Percentiles rank a stretch among this genome's conserved stretches.
phyloP scores from a whole-genome alignment of 129 eudicot species.

The Oenanthe sinensis region DNA sequence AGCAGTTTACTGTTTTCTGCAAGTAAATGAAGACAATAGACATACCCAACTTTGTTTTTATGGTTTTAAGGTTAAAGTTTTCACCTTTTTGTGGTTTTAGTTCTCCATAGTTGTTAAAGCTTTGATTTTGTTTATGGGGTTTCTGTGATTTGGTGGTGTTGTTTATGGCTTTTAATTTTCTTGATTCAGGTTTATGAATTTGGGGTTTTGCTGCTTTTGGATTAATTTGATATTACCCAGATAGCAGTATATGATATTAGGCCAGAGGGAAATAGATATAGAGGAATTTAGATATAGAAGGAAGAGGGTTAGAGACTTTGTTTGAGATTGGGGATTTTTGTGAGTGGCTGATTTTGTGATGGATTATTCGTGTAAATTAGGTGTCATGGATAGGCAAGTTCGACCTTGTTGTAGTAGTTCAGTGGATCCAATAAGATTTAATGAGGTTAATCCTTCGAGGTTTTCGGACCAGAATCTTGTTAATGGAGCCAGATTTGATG shows the following conservation, averaged over 20 bases:
- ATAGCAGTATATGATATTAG: neutral
- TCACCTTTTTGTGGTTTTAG: neutral
- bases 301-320: neutral
- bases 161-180: neutral
- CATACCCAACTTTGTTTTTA: neutral
- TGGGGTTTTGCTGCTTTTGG: neutral
- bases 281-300: neutral
- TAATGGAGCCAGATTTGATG: conserved; percentile 20
- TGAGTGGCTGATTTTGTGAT: conserved; percentile 3
- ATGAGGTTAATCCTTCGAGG: conserved; percentile 19
- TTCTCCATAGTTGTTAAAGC: neutral
- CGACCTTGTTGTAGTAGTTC: conserved; percentile 26
- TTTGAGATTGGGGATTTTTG: neutral
- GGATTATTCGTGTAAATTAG: conserved; percentile 23
- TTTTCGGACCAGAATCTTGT: conserved; percentile 35
- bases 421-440: conserved; percentile 26
- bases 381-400: conserved; percentile 47
- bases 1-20: neutral
- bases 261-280: neutral
- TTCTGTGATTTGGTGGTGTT: neutral
- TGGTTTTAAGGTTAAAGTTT: neutral
- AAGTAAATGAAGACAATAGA: neutral
- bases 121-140: neutral
- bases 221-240: neutral
- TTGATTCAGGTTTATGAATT: conserved; percentile 2